Evolutionary conservation across 2,329 filamentous ascomycete genomes (phyloP), one percentile per base, ranked within the genome.

Genomic region (Colletotrichum magnum): DNA sequence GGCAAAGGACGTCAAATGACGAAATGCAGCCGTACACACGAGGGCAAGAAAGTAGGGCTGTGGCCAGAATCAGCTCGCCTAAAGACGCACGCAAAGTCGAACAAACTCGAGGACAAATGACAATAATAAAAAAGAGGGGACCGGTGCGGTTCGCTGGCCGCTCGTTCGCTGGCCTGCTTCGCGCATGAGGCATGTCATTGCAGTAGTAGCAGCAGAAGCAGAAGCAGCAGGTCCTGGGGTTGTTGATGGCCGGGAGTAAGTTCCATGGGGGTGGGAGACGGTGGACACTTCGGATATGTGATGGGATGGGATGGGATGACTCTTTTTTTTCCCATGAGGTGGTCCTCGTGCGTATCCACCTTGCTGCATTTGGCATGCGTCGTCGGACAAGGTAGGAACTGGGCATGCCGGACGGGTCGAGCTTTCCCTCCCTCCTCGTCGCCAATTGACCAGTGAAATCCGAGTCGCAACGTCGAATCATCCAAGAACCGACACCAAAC

Each of bases 401-500:
- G 43, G 53, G 5, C 9, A 36, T 36, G 32, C 32, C 32, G 32
- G 32, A 7, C 32, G 32, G 32, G 32, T 36, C 32, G 32, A 36
- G 32, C 32, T 36, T 36, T 36, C 32, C 32, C 10, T 36, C 32
- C 32, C 21, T 24, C 10, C 32, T 10, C 32, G 5, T 36, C 18
- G 26, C 39, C 66, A 56, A 68, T 68, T 68, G 66, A 68, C 66
- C 66, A 68, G 50, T 68, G 36, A 58, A 26, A 57, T 65, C 53
- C 36, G 39, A 39, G 21, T 61, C 66, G 66, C 66, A 68, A 65
- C 9, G 15, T 43, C 58, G 48, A 61, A 53, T 60, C 58, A 41
- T 43, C 36, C 48, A 12, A 24, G 47, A 21, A 21, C 18, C n/a
- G 47, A 18, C 47, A 50, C 47, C 10, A 18, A 13, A 28, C 43